These are phyloP conservation scores for Nitzschia palea DNA, from an alignment of 108 stramenopile species.

Conservation along the genomic window DNA sequence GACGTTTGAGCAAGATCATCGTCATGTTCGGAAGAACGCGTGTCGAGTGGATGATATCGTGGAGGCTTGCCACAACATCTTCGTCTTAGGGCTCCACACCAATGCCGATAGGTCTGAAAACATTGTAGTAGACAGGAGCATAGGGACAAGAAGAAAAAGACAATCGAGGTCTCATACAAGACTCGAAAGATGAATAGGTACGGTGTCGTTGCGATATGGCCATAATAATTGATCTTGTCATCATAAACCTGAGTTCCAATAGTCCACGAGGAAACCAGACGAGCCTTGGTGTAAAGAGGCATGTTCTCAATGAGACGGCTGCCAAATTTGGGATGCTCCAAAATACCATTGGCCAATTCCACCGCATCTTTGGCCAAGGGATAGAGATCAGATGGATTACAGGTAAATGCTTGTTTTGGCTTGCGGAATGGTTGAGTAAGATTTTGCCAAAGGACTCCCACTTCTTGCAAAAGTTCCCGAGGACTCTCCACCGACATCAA, in stretches of 20 bases:
- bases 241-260: constrained; percentile 52
- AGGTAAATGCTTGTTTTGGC: constrained; percentile 11
- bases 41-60: background rate
- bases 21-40: background rate
- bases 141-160: constrained; percentile 5
- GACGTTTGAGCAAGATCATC: background rate
- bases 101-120: constrained; percentile 1
- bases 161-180: background rate
- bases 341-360: constrained; percentile 23
- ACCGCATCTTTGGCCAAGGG: constrained; percentile 35
- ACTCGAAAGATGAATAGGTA: constrained; percentile 9
- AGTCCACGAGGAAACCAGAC: constrained; percentile 49
- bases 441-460: constrained; percentile 31
- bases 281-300: background rate
- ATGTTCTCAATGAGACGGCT: constrained; percentile 11
- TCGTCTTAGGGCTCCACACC: background rate
- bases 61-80: constrained; percentile 1
- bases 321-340: constrained; percentile 20
- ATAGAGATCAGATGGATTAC: constrained; percentile 40
- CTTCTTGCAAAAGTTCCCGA: constrained; percentile 28
- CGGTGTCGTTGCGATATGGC: constrained; percentile 22
- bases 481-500: too few species aligned
- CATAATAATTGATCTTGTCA: constrained; percentile 43
- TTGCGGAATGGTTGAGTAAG: constrained; percentile 13
- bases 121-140: background rate